Evolutionary conservation across 169 alveolate genomes (phyloP), one percentile per base, ranked within the genome.

Genomic region (Cryptosporidium viatorum): DNA sequence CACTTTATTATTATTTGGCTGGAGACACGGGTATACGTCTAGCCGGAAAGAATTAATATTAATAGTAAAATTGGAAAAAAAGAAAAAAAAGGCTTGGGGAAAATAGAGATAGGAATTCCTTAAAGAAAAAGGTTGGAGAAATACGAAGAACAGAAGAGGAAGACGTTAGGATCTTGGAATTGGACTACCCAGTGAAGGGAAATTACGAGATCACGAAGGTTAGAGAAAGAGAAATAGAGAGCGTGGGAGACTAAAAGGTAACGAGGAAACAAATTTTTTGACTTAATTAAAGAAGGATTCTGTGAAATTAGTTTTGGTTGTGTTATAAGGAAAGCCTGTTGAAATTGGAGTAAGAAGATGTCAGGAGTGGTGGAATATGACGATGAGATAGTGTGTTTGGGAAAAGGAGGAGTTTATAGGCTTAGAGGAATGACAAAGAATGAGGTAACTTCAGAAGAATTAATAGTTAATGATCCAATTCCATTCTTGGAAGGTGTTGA

Each of bases 401-500:
- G 89, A 21, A 80, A 41, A 41, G 85, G 85, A 0, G 89, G 89
- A 65, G 89, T 80, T 2, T 80, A 37, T 26, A 80, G 67, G 39
- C 55, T 80, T 59, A 33, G 48, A 4, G 89, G 45, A 21, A 65
- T 65, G 68, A 65, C 89, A 26, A 55, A 33, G 23, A 48, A 37
- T 23, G 70, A 37, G 23, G 86, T 37, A 14, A 16, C 14, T 4
- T 59, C 69, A 10, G 31, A 50, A 29, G 70, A 55, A 58, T n/a
- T 55, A 23, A 29, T 16, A 3, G 70, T 60, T 18, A 31, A 26
- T 18, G 26, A 65, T 31, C 74, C 74, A 14, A 31, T 8, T 10
- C 80, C 89, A 21, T 80, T 62, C 62, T 48, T 80, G 35, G 80
- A 59, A 43, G 89, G 89, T 3, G 89, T 80, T n/a, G 89, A 80